Percentiles rank a stretch among this genome's conserved stretches.
Conservation (phyloP, 805 yeast species). For the Monosporozyma aquatica region DNA sequence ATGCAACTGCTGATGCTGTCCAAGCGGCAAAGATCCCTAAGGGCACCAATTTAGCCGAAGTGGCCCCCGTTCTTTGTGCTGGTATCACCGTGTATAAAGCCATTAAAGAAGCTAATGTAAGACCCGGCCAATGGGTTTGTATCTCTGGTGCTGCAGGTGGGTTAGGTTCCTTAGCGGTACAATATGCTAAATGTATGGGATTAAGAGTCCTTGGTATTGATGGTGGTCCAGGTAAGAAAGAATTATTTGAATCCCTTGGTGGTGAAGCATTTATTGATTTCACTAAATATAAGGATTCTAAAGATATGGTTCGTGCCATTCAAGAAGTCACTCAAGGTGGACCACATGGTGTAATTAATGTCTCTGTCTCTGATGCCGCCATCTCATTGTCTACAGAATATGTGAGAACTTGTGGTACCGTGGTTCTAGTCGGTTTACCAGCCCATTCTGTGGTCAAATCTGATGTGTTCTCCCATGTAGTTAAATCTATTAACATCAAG, state of each 20-base stretch:
- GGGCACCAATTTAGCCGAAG: slow-evolving; percentile 61
- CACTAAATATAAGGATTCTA: slow-evolving; percentile 36
- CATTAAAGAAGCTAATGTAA: slow-evolving; percentile 40
- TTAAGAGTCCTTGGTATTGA: slow-evolving; percentile 47
- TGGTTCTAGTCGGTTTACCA: slow-evolving; percentile 66
- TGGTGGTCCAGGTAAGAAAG: slow-evolving; percentile 45
- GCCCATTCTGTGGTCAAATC: slow-evolving; percentile 62
- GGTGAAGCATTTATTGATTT: slow-evolving; percentile 51
- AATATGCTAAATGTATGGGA: slow-evolving; percentile 54
- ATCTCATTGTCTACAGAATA: slow-evolving; percentile 48
- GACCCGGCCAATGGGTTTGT: slow-evolving; percentile 50
- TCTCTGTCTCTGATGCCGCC: slow-evolving; percentile 58
- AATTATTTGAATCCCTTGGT: slow-evolving; percentile 38
- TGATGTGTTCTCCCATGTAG: slow-evolving; percentile 61
- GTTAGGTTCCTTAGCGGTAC: slow-evolving; percentile 49
- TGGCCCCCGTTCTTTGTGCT: slow-evolving; percentile 57
- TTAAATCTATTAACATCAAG: slow-evolving; percentile 56
- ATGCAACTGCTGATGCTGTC: slow-evolving; percentile 77
- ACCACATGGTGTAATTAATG: slow-evolving; percentile 63
- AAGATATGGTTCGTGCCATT: slow-evolving; percentile 40
- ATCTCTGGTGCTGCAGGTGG: slow-evolving; percentile 59
- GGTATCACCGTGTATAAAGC: slow-evolving; percentile 59
- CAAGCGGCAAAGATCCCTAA: slow-evolving; percentile 76
- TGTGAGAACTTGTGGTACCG: slow-evolving; percentile 59
- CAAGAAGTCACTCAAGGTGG: slow-evolving; percentile 55